Evolutionary conservation across 306 rosid genomes (phyloP).

Genomic region (Prunus mume): DNA sequence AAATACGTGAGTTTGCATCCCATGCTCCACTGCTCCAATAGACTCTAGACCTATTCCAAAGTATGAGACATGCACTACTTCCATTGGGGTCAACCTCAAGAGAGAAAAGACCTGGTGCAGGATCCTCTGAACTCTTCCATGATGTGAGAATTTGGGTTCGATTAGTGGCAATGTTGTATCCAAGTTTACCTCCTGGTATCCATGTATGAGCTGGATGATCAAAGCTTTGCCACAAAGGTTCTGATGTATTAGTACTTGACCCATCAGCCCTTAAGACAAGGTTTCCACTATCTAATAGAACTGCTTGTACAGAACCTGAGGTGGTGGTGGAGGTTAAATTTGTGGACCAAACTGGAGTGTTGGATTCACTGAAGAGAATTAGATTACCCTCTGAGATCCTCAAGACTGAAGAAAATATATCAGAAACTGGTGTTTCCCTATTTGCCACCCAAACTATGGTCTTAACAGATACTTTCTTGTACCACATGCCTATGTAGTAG

Average conservation of each 20-base stretch:
- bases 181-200: constrained; percentile 47
- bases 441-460: constrained; percentile 57
- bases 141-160: constrained; percentile 36
- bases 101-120: constrained; percentile 48
- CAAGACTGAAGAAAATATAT: constrained; percentile 34
- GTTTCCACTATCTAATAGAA: constrained; percentile 48
- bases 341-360: constrained; percentile 52
- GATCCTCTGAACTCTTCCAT: constrained; percentile 50
- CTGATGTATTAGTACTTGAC: background rate
- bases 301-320: constrained; percentile 29
- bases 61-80: too few species aligned
- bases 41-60: constrained; percentile 39
- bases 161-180: constrained; percentile 31
- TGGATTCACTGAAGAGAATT: constrained; percentile 39
- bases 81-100: constrained; percentile 37
- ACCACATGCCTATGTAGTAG: constrained; percentile 61
- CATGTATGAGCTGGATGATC: constrained; percentile 54
- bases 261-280: constrained; percentile 30
- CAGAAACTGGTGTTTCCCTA: constrained; percentile 47
- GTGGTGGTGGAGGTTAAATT: constrained; percentile 26
- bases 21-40: constrained; percentile 54
- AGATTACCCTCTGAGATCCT: constrained; percentile 36
- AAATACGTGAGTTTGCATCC: constrained; percentile 27
- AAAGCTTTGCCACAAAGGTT: constrained; percentile 50
- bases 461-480: background rate